These are phyloP conservation scores for Coccomyxa sp. DNA, from an alignment of 139 green algal genomes.

Conservation along the genomic window DNA sequence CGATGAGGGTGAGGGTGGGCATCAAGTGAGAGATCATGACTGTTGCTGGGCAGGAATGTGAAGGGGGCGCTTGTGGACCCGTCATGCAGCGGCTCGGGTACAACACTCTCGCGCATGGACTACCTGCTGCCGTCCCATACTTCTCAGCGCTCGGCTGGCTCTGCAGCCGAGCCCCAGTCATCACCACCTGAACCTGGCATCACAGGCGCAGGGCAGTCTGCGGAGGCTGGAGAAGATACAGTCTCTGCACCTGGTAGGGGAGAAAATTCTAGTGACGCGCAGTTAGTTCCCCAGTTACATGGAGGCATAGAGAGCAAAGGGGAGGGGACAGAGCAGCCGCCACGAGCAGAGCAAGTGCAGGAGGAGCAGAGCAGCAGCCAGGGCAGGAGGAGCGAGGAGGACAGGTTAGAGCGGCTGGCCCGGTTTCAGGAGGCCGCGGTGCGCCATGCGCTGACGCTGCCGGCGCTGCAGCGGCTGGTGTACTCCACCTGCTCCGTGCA, in stretches of 20 bases:
- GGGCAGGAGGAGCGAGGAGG: constrained; percentile 12
- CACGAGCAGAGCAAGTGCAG: background rate
- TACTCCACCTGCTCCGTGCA: constrained; percentile 95
- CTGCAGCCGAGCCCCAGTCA: background rate
- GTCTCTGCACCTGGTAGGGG: too few species aligned
- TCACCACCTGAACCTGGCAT: background rate
- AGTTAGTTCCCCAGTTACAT: too few species aligned
- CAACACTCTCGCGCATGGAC: constrained; percentile 63
- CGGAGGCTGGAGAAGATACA: too few species aligned
- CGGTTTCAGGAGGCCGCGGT: constrained; percentile 70
- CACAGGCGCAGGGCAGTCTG: background rate
- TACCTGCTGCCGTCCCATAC: constrained; percentile 61
- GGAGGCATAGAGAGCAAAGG: background rate
- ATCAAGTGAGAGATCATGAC: too few species aligned
- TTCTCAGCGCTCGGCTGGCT: background rate
- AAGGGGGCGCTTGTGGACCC: constrained; percentile 85
- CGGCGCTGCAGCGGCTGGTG: constrained; percentile 65
- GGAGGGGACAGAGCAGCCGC: background rate
- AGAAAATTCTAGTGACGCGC: too few species aligned
- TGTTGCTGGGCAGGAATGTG: constrained; percentile 20
- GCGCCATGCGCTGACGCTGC: constrained; percentile 81
- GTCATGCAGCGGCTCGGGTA: constrained; percentile 82
- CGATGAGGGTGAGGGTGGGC: too few species aligned
- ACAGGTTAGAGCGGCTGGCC: constrained; percentile 58
- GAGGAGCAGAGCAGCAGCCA: constrained; percentile 2